Base-by-base conservation (phyloP, 371 early-diverging fungal genomes). In the Actinomucor elegans region DNA sequence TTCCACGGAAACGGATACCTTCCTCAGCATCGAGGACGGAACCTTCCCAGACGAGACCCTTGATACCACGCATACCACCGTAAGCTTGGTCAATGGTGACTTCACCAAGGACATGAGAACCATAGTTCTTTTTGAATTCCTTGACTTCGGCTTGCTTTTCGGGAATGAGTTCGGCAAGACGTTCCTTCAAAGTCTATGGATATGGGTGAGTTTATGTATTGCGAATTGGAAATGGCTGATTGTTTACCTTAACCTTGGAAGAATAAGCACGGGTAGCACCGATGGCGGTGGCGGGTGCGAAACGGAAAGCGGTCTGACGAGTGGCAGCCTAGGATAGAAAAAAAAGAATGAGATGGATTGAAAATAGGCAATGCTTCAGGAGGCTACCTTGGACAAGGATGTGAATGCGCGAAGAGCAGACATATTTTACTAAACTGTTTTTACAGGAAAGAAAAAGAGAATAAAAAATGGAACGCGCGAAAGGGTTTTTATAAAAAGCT, bases 1-100 rank as follows among this genome's bases (percentile, higher is more conserved):
- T 71, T 52, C 93, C 95, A 68, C 96, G 94, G 95, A 98, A 98
- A 65, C 94, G 91, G 75, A 98, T 98, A 76, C 98, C 98, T 84
- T 98, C 98, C 57, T 97, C 92, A 56, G 98, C 83, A 75, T 98
- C 98, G 57, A 98, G 85, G 34, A 98, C 90, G 64, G 97, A 97
- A 48, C 93, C 92, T 79, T 98, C 98, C 93, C 93, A 96, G 68
- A 98, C 83, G 65, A 98, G 86, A 76, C 97, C 97, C 87, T 98
- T 98, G 85, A 98, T 94, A 55, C 97, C 98, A 76, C 98, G 92
- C 97, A 97, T 97, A 73, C 98, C 98, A 66, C 96, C 96, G 66
- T 96, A 96, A 48, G 88, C 94, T 91, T 94, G 94, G 79, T 98
- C 95, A 60, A 98, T 94, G 33, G 97, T 96, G 61, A 92, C 92